Evolutionary conservation across 2,329 filamentous ascomycete genomes (phyloP).

Genomic region (Penicillium expansum): DNA sequence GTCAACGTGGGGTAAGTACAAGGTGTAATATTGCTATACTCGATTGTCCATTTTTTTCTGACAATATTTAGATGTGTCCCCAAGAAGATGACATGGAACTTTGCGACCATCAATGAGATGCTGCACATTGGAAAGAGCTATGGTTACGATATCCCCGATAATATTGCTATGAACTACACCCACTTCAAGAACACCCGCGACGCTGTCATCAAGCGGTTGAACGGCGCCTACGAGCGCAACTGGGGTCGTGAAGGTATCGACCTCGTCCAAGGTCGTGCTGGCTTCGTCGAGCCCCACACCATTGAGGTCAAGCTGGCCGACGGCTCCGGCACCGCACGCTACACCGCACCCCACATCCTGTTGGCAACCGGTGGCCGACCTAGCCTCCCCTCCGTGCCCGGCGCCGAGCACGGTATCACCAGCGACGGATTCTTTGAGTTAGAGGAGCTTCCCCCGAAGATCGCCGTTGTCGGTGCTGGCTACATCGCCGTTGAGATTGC

Average conservation of each 20-base stretch:
- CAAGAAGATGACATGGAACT: slow-evolving; percentile 55
- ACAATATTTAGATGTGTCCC: slow-evolving; percentile 47
- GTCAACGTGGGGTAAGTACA: slow-evolving; percentile 53
- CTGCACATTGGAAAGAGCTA: slow-evolving; percentile 48
- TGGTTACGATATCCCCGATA: slow-evolving; percentile 47
- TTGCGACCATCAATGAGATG: slow-evolving; percentile 50
- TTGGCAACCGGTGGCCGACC: slow-evolving; percentile 51
- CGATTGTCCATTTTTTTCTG: not conserved
- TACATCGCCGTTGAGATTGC: slow-evolving; percentile 54
- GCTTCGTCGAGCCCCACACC: slow-evolving; percentile 45
- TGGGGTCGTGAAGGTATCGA: slow-evolving; percentile 52
- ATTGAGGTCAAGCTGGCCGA: slow-evolving; percentile 46
- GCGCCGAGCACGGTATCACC: slow-evolving; percentile 51
- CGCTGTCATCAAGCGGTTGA: slow-evolving; percentile 45
- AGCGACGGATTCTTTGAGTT: slow-evolving; percentile 54
- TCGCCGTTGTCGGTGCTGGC: slow-evolving; percentile 52
- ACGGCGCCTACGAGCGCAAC: slow-evolving; percentile 51
- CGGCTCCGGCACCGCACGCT: slow-evolving; percentile 38
- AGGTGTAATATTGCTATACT: not conserved
- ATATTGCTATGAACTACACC: slow-evolving; percentile 45
- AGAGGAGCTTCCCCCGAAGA: slow-evolving; percentile 50
- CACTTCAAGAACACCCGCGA: slow-evolving; percentile 51
- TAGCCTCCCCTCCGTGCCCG: slow-evolving; percentile 43
- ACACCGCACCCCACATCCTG: slow-evolving; percentile 48
- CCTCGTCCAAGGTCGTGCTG: slow-evolving; percentile 49